Conservation (phyloP, 345 rosid genomes). For the Anacardium occidentale region DNA sequence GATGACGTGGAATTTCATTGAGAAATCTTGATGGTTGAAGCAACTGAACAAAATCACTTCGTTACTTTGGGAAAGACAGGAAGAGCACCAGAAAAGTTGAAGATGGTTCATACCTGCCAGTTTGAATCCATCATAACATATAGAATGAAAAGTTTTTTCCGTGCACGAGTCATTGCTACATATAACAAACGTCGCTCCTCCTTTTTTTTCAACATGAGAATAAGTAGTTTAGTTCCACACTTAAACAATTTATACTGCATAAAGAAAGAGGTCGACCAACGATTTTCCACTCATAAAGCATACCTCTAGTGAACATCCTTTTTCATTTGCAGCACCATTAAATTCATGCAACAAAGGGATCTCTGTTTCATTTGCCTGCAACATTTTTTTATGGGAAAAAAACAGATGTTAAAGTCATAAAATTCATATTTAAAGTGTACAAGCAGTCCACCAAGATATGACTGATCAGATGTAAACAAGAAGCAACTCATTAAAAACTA, state of each 20-base stretch:
- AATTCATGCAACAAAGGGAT: slow-evolving; percentile 81
- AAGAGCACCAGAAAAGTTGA: slow-evolving; percentile 18
- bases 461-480: background rate
- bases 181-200: slow-evolving; percentile 89
- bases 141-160: slow-evolving; percentile 73
- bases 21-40: slow-evolving; percentile 94
- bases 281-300: slow-evolving; percentile 14
- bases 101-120: slow-evolving; percentile 74
- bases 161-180: slow-evolving; percentile 98
- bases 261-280: slow-evolving; percentile 7
- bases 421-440: background rate
- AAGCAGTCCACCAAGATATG: background rate
- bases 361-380: slow-evolving; percentile 91
- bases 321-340: slow-evolving; percentile 47
- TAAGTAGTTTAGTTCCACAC: slow-evolving; percentile 13
- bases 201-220: slow-evolving; percentile 36
- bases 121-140: slow-evolving; percentile 76
- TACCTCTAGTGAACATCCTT: slow-evolving; percentile 72
- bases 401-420: background rate
- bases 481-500: background rate
- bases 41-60: slow-evolving; percentile 47
- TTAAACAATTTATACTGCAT: background rate
- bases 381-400: background rate
- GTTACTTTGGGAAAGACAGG: slow-evolving; percentile 24
- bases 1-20: slow-evolving; percentile 83